phyloP scores from a whole-genome alignment of 371 early-diverging fungal species.

The Phascolomyces articulosus region DNA sequence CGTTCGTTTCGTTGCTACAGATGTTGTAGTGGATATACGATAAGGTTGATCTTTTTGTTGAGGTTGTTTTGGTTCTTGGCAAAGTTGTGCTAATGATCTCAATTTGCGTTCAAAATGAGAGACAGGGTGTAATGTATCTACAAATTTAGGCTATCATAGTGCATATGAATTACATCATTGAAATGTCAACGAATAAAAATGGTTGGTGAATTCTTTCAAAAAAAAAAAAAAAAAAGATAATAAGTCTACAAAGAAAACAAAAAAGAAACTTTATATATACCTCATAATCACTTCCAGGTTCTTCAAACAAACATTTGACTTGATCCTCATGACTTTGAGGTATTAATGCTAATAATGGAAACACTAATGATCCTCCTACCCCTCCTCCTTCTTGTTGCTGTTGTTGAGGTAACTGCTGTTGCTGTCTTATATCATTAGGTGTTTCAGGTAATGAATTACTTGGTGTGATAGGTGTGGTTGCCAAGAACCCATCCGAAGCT shows the following conservation, averaged over 20 bases:
- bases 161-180: too few species aligned
- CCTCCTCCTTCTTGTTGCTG: too few species aligned
- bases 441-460: constrained; percentile 2
- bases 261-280: background rate
- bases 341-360: constrained; percentile 20
- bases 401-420: too few species aligned
- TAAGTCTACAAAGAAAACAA: too few species aligned
- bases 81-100: constrained; percentile 44
- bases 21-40: background rate
- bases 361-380: background rate
- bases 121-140: constrained; percentile 46
- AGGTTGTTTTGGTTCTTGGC: constrained; percentile 30
- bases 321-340: constrained; percentile 16
- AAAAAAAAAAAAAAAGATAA: too few species aligned
- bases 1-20: background rate
- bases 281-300: constrained; percentile 16
- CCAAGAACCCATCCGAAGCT: background rate
- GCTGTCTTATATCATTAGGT: background rate
- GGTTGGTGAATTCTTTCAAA: background rate
- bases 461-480: background rate
- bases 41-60: background rate
- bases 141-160: constrained; percentile 38
- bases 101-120: constrained; percentile 44
- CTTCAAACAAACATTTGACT: background rate
- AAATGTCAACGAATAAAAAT: constrained; percentile 7